phyloP scores from a whole-genome alignment of 2,329 filamentous ascomycete species.

The Microsporum canis region DNA sequence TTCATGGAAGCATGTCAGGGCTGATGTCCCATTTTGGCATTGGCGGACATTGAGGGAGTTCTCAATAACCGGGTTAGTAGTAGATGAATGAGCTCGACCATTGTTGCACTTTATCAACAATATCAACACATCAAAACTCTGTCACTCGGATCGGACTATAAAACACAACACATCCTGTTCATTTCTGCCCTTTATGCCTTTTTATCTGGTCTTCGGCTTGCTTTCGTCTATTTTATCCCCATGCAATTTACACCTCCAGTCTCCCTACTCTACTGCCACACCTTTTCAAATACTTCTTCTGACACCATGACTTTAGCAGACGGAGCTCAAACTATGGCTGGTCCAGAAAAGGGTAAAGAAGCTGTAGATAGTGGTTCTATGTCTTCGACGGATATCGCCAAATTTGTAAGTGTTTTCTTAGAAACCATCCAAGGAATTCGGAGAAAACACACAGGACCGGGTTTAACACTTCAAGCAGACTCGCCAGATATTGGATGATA shows the following conservation, averaged over 20 bases:
- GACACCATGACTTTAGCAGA: neutral
- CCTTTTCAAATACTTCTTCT: neutral
- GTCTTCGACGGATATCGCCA: conserved; percentile 30
- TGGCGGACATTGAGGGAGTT: neutral
- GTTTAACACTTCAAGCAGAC: conserved; percentile 19
- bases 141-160: neutral
- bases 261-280: no score
- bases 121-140: neutral
- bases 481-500: conserved; percentile 44
- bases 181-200: neutral
- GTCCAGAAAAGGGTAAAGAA: conserved; percentile 20
- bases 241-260: neutral
- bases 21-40: neutral
- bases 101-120: neutral
- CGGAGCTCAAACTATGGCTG: conserved; percentile 16
- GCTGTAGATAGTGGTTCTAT: conserved; percentile 22
- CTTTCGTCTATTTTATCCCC: neutral
- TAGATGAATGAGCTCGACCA: neutral
- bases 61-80: conserved; percentile 1
- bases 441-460: neutral
- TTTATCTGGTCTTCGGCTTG: neutral
- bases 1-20: conserved; percentile 6
- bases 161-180: neutral
- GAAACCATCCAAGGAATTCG: neutral
- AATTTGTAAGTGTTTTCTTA: conserved; percentile 25